A percentile compares a stretch with the other conserved stretches of the same genome.
These are phyloP conservation scores for Wickerhamomyces silvicola DNA, from an alignment of 805 yeast species.

Conservation along the genomic window DNA sequence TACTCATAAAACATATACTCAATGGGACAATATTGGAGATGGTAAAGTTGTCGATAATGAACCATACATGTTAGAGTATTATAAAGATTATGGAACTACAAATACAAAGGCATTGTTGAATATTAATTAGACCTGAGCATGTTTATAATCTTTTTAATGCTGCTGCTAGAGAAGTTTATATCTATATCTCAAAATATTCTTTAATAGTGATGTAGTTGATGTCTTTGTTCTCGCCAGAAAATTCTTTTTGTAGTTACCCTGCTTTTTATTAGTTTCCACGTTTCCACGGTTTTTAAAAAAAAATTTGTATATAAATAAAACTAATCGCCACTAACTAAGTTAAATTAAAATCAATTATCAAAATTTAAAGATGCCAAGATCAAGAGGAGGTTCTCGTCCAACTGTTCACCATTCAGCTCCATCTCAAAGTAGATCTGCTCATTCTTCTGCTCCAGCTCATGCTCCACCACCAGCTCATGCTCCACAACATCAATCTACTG, in stretches of 20 bases:
- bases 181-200: no score
- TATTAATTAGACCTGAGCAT: no score
- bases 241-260: no score
- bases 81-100: constrained; percentile 24
- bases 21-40: constrained; percentile 20
- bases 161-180: background rate
- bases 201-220: no score
- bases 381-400: constrained; percentile 42
- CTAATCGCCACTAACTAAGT: constrained; percentile 1
- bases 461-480: constrained; percentile 46
- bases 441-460: constrained; percentile 53
- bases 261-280: no score
- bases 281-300: background rate
- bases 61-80: constrained; percentile 21
- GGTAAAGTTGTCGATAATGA: constrained; percentile 25
- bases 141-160: no score
- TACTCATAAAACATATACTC: constrained; percentile 12
- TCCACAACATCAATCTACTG: constrained; percentile 27
- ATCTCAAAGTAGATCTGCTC: constrained; percentile 64
- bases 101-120: constrained; percentile 8
- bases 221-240: no score
- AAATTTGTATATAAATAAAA: background rate
- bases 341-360: no score
- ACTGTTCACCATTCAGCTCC: constrained; percentile 32
- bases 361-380: constrained; percentile 41